Evolutionary conservation across 768 basidiomycete species (phyloP), one percentile per base, ranked within the genome.

Genomic region (Hirschioporus abietinus): DNA sequence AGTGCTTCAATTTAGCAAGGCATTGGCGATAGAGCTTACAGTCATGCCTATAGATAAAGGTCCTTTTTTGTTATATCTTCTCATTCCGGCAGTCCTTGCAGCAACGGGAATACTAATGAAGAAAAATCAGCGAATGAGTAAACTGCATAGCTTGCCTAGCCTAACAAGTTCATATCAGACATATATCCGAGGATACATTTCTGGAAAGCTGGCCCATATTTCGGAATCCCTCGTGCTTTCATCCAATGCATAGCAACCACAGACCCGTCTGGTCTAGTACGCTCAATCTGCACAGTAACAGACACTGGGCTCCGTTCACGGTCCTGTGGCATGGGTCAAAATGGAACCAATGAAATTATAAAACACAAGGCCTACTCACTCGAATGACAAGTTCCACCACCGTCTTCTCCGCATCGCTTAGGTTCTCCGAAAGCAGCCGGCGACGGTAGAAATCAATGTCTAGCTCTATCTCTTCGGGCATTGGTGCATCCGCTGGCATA

Each of bases 141-240:
- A 42, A 63, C 17, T 59, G 7, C 26, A 17, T 27, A 23, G n/a
- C 58, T 67, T 61, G 60, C 42, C 58, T 9, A 66, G 66, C 78
- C 89, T 58, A 74, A 93, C 93, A 95, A 89, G 70, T 88, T 81
- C 24, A 91, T 73, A 74, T 95, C 92, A 5, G 92, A 93, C 60
- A 92, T 80, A 70, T 93, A 95, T 24, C 86, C 84, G 64, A 94
- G 76, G 64, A 93, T 92, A 72, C 90, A 92, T 91, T 93, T 94
- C 71, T 94, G 92, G 74, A 90, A 94, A 24, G 86, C 84, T 4
- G 86, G 74, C 58, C 86, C 87, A 73, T 90, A 90, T 70, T 82
- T 80, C 0, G 88, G 87, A 66, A 87, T 81, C 68, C 86, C 82
- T 67, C 84, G 83, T 2, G 91, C 88, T 73, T 87, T 85, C 88